Evolutionary conservation across 2,329 filamentous ascomycete genomes (phyloP), one percentile per base, ranked within the genome.

Genomic region (Fusarium tanahbumbuense): DNA sequence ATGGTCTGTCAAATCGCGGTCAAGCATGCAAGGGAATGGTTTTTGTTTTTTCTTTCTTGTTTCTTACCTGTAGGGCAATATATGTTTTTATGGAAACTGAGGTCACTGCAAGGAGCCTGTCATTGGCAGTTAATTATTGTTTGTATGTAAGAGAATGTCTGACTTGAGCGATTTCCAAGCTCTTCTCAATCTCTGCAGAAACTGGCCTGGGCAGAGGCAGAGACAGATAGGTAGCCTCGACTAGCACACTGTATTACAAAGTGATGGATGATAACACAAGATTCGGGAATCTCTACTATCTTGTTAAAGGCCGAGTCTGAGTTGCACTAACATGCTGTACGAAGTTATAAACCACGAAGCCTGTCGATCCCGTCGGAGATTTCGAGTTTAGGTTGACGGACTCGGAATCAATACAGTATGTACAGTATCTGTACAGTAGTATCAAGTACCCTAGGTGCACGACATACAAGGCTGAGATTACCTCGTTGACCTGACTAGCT

Each of bases 301-400:
- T 52, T 56, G 52, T 34, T 27, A 27, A 25, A 50, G 56, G 53
- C 40, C 46, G 55, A 64, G 57, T 62, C 48, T 54, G 47, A 60
- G 40, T 53, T 45, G 40, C 71, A 71, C 71, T 52, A 55, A 56
- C 34, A 55, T 44, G 60, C 37, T 25, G 44, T 60, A 41, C 30
- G 22, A 16, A 27, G 9, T 42, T 54, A 41, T 34, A 22, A 20
- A 40, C 13, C 27, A 53, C 42, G 28, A 60, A 56, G 48, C 45
- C 37, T 46, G 54, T 28, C 61, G 58, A 60, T 44, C 54, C 52
- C 57, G 49, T 70, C 67, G 62, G 67, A 61, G 62, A 70, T 70
- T 70, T 70, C 53, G 37, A 53, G 41, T 64, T 20, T 48, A 44
- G 28, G 23, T 28, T 25, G 34, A 34, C 22, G 55, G 41, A 27